Percentiles rank a stretch among this genome's conserved stretches.
Evolutionary conservation across 1,284 basidiomycete species (phyloP).

Genomic region (Bjerkandera adusta): DNA sequence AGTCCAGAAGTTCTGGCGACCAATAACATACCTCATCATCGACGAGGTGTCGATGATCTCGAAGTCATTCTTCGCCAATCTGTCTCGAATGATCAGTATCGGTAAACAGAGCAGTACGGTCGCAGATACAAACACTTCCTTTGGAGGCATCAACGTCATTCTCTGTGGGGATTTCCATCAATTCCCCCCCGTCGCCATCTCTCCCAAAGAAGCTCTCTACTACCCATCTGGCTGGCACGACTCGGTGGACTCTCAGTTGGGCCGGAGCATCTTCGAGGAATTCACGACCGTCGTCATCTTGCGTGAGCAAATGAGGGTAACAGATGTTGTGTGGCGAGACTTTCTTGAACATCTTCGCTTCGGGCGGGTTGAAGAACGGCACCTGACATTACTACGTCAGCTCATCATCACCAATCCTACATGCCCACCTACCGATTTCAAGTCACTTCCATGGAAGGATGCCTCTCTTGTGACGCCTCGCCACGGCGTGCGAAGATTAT

Average conservation of each 20-base stretch:
- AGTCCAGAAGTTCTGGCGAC: slow-evolving; percentile 19
- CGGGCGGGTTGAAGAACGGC: slow-evolving; percentile 21
- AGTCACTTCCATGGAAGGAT: slow-evolving; percentile 25
- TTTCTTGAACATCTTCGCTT: slow-evolving; percentile 32
- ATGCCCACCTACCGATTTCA: slow-evolving; percentile 19
- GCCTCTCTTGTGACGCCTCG: slow-evolving; percentile 33
- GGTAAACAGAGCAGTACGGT: slow-evolving; percentile 16
- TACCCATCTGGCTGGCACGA: slow-evolving; percentile 12
- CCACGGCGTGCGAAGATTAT: slow-evolving; percentile 31
- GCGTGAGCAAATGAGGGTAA: slow-evolving; percentile 33
- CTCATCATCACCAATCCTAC: slow-evolving; percentile 22
- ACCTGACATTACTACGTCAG: slow-evolving; percentile 29
- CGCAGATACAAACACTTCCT: slow-evolving; percentile 20
- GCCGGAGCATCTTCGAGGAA: slow-evolving; percentile 32
- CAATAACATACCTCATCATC: slow-evolving; percentile 29
- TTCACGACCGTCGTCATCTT: slow-evolving; percentile 37
- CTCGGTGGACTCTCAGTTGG: slow-evolving; percentile 14
- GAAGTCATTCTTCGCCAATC: slow-evolving; percentile 27
- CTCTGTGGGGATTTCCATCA: slow-evolving; percentile 40
- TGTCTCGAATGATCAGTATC: slow-evolving; percentile 23
- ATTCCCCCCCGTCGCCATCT: slow-evolving; percentile 34
- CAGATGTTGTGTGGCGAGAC: slow-evolving; percentile 31
- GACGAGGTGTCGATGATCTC: slow-evolving; percentile 36
- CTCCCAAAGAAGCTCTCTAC: slow-evolving; percentile 21
- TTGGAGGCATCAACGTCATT: slow-evolving; percentile 38